Percentiles rank a stretch among this genome's conserved stretches.
Conservation (phyloP, 768 basidiomycete genomes). For the Phaeotremella fagi region DNA sequence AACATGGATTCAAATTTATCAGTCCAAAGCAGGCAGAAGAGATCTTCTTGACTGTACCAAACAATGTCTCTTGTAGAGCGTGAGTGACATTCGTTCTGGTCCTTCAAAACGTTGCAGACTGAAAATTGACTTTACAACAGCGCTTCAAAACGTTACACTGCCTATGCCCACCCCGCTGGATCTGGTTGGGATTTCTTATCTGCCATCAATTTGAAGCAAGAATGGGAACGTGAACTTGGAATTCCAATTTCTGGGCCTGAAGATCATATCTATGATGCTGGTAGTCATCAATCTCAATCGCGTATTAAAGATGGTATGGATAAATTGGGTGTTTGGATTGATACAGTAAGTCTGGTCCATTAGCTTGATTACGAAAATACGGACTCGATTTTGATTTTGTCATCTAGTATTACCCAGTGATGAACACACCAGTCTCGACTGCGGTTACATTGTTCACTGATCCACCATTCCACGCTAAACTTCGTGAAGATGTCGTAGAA, state of each 20-base stretch:
- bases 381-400: neutral
- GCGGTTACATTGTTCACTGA: conserved; percentile 63
- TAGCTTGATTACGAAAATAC: no score
- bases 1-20: neutral
- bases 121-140: conserved; percentile 8
- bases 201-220: conserved; percentile 43
- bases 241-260: conserved; percentile 33
- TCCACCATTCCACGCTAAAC: conserved; percentile 61
- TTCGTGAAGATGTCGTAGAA: conserved; percentile 69
- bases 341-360: conserved; percentile 34
- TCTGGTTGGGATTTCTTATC: conserved; percentile 42
- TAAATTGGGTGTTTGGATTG: conserved; percentile 44
- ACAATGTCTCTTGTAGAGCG: conserved; percentile 41
- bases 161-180: conserved; percentile 41
- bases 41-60: conserved; percentile 41
- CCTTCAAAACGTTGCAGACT: neutral
- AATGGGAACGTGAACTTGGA: conserved; percentile 42
- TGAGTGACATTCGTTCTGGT: conserved; percentile 19
- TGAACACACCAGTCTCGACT: conserved; percentile 71
- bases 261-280: conserved; percentile 42
- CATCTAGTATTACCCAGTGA: conserved; percentile 68
- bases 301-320: conserved; percentile 23
- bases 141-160: conserved; percentile 39
- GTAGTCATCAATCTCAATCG: conserved; percentile 31
- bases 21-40: conserved; percentile 35